Percentiles rank a stretch among this genome's conserved stretches.
These are phyloP conservation scores for Plasmodium fragile DNA, from an alignment of 169 alveolate species.

Conservation along the genomic window DNA sequence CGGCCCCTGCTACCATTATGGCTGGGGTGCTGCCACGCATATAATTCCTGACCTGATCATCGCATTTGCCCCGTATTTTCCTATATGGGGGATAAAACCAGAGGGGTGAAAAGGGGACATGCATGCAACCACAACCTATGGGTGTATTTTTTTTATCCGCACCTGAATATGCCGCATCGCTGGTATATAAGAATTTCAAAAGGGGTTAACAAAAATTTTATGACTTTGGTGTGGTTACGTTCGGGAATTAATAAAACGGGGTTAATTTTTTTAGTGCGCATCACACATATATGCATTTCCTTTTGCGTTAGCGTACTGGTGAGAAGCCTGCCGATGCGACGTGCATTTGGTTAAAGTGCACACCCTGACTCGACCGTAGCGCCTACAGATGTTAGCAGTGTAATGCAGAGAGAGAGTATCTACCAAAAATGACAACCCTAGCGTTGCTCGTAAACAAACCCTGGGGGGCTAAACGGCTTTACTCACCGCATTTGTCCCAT, in stretches of 20 bases:
- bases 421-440: background rate
- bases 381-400: background rate
- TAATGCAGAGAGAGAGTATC: background rate
- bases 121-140: background rate
- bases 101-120: background rate
- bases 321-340: background rate
- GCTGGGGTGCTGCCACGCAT: background rate
- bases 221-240: background rate
- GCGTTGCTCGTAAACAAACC: background rate
- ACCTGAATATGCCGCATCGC: background rate
- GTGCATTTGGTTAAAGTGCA: background rate
- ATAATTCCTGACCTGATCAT: background rate
- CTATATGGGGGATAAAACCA: background rate
- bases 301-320: background rate
- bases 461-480: background rate
- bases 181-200: background rate
- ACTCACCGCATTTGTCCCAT: background rate
- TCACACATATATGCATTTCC: background rate
- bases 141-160: background rate
- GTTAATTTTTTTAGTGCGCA: background rate
- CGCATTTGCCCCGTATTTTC: background rate
- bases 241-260: background rate
- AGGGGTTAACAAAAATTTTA: background rate
- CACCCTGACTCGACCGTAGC: background rate
- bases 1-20: background rate